phyloP scores from a whole-genome alignment of 768 basidiomycete genomes.

The Leucosporidium creatinivorum region DNA sequence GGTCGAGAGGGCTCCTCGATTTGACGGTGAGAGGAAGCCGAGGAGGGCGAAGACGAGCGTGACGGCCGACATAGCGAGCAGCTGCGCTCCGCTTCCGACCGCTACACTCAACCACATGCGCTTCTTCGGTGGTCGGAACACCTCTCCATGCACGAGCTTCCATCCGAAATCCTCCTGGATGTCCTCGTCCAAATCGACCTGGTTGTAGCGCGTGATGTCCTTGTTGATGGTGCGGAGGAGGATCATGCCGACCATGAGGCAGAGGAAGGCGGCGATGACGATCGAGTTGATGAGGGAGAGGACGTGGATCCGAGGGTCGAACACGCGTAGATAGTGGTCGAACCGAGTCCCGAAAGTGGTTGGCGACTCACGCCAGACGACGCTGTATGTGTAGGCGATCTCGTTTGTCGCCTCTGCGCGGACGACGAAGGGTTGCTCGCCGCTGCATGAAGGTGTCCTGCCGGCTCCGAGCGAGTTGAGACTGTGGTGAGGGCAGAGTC shows the following conservation, averaged over 20 bases:
- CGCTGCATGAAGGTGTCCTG: constrained; percentile 37
- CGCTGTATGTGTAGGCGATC: constrained; percentile 77
- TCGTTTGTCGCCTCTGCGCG: constrained; percentile 56
- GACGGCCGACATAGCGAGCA: constrained; percentile 76
- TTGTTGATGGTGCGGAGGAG: constrained; percentile 75
- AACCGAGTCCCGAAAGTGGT: constrained; percentile 74
- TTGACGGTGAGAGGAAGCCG: constrained; percentile 91
- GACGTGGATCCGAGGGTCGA: constrained; percentile 92
- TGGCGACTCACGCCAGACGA: constrained; percentile 59
- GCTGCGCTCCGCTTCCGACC: constrained; percentile 82
- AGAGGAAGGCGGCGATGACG: constrained; percentile 77
- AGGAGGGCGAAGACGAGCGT: constrained; percentile 87
- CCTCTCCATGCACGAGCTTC: constrained; percentile 95
- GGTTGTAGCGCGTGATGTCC: constrained; percentile 93
- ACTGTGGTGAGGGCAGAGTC: not conserved
- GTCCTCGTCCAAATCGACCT: constrained; percentile 72
- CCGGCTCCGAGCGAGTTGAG: constrained; percentile 36
- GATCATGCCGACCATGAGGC: constrained; percentile 87
- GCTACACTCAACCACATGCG: constrained; percentile 73
- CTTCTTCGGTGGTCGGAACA: constrained; percentile 74
- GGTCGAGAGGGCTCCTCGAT: constrained; percentile 86
- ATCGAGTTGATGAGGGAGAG: constrained; percentile 89
- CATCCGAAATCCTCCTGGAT: constrained; percentile 83
- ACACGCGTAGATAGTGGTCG: constrained; percentile 92
- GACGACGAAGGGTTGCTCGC: constrained; percentile 47